A percentile compares a stretch with the other conserved stretches of the same genome.
Evolutionary conservation across 2,329 filamentous ascomycete species (phyloP).

Genomic region (Alternaria brassicicola): DNA sequence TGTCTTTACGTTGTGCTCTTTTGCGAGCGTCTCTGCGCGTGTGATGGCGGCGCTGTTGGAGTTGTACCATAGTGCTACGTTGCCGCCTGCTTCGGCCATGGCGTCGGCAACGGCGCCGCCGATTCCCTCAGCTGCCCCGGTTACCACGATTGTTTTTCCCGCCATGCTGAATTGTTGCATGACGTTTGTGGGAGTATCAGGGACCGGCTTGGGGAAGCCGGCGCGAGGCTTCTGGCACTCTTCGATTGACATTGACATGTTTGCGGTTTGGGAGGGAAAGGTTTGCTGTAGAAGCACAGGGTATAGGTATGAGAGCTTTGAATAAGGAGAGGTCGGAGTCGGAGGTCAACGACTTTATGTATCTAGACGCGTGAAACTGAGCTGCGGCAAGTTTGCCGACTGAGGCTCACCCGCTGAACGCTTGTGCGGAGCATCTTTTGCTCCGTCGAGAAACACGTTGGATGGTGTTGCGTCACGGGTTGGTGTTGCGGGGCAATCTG

Average conservation of each 20-base stretch:
- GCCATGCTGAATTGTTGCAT: slow-evolving; percentile 43
- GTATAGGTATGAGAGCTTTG: neutral
- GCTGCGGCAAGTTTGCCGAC: neutral
- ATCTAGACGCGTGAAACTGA: neutral
- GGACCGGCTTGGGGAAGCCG: slow-evolving; percentile 36
- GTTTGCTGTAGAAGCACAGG: neutral
- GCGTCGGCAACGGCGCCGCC: slow-evolving; percentile 52
- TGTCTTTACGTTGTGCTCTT: slow-evolving; percentile 64
- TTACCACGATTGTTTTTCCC: slow-evolving; percentile 52
- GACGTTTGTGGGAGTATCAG: slow-evolving; percentile 37
- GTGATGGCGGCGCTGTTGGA: slow-evolving; percentile 61
- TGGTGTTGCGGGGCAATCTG: slow-evolving; percentile 30
- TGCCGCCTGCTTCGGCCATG: slow-evolving; percentile 51
- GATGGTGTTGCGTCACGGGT: slow-evolving; percentile 20
- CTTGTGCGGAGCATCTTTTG: slow-evolving; percentile 3
- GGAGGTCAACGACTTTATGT: neutral
- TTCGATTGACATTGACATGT: slow-evolving; percentile 45
- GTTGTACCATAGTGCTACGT: slow-evolving; percentile 55
- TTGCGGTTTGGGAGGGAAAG: slow-evolving; percentile 13
- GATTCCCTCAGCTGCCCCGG: slow-evolving; percentile 61
- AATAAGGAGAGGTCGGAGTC: neutral
- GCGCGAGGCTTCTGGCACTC: slow-evolving; percentile 33
- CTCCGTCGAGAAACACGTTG: slow-evolving; percentile 4
- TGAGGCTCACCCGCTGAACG: neutral
- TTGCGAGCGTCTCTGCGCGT: slow-evolving; percentile 62